Evolutionary conservation across 176 grass and related monocot genomes (phyloP).

Genomic region (Dactylis glomerata): DNA sequence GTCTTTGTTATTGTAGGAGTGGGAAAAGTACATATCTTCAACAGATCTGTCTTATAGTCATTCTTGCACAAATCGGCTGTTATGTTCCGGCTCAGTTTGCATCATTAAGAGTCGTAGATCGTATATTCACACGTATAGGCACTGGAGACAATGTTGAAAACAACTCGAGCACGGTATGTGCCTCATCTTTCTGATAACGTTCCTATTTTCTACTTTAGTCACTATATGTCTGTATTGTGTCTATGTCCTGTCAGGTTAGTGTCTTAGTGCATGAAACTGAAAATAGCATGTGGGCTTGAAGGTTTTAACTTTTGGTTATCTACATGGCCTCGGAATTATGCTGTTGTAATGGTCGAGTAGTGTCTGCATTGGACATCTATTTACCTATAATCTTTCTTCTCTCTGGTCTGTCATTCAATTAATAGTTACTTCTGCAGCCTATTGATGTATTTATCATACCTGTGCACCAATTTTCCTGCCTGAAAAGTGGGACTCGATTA

Average conservation of each 20-base stretch:
- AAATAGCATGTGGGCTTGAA: neutral
- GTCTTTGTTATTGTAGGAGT: constrained; percentile 64
- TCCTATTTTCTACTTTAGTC: constrained; percentile 7
- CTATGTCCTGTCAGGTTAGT: constrained; percentile 3
- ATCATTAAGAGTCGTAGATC: constrained; percentile 79
- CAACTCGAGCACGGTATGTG: constrained; percentile 84
- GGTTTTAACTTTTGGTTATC: neutral
- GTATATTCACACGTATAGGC: constrained; percentile 92
- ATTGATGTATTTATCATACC: neutral
- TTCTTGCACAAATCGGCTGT: constrained; percentile 95
- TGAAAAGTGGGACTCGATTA: constrained; percentile 4
- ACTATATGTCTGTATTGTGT: neutral
- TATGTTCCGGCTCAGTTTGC: constrained; percentile 95
- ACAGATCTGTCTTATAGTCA: constrained; percentile 90
- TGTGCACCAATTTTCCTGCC: neutral
- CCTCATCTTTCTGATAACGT: neutral
- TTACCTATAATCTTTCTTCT: neutral
- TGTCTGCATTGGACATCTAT: neutral
- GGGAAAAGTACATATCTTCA: constrained; percentile 99
- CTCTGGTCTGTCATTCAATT: neutral
- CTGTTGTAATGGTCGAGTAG: neutral
- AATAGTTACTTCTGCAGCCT: constrained; percentile 2
- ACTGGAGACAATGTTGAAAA: constrained; percentile 81
- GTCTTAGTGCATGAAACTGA: neutral
- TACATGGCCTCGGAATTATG: neutral